Evolutionary conservation across 805 yeast species (phyloP).

Genomic region (Metschnikowia dekortorum): DNA sequence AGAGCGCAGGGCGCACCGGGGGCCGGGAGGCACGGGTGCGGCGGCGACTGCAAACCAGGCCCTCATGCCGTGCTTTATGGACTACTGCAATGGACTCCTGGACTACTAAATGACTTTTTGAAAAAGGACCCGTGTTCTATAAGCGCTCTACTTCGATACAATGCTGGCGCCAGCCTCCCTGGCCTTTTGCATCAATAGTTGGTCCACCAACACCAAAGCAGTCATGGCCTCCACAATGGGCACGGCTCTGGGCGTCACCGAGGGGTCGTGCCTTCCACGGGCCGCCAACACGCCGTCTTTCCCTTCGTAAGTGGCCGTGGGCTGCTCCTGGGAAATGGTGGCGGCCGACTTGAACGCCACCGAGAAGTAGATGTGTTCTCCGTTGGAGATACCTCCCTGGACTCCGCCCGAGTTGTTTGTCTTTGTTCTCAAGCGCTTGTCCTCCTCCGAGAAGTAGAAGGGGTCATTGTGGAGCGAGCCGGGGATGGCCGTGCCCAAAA

Average conservation of each 20-base stretch:
- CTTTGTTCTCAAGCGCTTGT: slow-evolving; percentile 69
- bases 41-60: neutral
- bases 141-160: slow-evolving; percentile 4
- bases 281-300: slow-evolving; percentile 85
- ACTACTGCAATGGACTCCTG: no score
- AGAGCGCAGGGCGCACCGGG: neutral
- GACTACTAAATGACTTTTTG: no score
- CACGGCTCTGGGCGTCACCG: slow-evolving; percentile 96
- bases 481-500: slow-evolving; percentile 80
- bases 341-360: slow-evolving; percentile 99
- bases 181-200: slow-evolving; percentile 77
- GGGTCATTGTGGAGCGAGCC: slow-evolving; percentile 95
- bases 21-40: neutral
- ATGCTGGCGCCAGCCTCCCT: slow-evolving; percentile 44
- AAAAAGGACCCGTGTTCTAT: neutral
- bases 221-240: slow-evolving; percentile 99
- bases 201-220: slow-evolving; percentile 88
- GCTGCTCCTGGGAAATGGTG: slow-evolving; percentile 90
- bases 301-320: slow-evolving; percentile 86
- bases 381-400: slow-evolving; percentile 97
- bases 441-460: slow-evolving; percentile 57
- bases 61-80: no score
- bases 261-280: slow-evolving; percentile 97
- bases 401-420: slow-evolving; percentile 96
- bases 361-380: slow-evolving; percentile 89